These are phyloP conservation scores for Phytopythium cucurbitacearum DNA, from an alignment of 352 stramenopile genomes.

Conservation along the genomic window DNA sequence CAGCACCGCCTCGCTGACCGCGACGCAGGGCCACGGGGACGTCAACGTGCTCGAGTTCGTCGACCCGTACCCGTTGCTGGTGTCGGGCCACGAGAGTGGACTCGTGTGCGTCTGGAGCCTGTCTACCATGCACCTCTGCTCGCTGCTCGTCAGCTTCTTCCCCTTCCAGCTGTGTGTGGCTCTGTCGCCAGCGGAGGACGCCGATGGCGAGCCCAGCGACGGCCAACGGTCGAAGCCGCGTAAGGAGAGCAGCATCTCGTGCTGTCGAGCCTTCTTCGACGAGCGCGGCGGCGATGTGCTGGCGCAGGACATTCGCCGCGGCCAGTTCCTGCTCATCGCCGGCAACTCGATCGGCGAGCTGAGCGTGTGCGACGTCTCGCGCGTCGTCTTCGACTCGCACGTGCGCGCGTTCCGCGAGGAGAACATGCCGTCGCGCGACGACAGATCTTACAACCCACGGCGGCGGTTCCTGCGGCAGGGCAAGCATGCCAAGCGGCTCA, in stretches of 20 bases:
- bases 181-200: not conserved
- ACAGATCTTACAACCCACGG: slow-evolving; percentile 66
- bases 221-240: too few relatives aligned
- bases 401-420: slow-evolving; percentile 52
- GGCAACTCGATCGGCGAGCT: slow-evolving; percentile 42
- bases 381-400: slow-evolving; percentile 30
- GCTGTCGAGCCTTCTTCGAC: slow-evolving; percentile 56
- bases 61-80: slow-evolving; percentile 65
- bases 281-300: slow-evolving; percentile 54
- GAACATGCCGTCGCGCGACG: slow-evolving; percentile 47
- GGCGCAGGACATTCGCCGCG: slow-evolving; percentile 37
- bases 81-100: slow-evolving; percentile 71
- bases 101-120: slow-evolving; percentile 57
- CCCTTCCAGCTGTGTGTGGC: slow-evolving; percentile 20
- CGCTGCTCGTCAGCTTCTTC: slow-evolving; percentile 35
- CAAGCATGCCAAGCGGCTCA: slow-evolving; percentile 53
- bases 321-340: slow-evolving; percentile 38
- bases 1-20: slow-evolving; percentile 1
- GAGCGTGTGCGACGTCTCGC: slow-evolving; percentile 47
- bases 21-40: slow-evolving; percentile 20
- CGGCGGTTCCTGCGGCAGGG: slow-evolving; percentile 63
- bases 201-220: too few relatives aligned
- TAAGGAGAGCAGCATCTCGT: slow-evolving; percentile 20
- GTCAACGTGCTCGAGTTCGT: slow-evolving; percentile 69
- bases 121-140: slow-evolving; percentile 36